phyloP scores from a whole-genome alignment of 495 filamentous ascomycete genomes.

The Corynascus novoguineensis region DNA sequence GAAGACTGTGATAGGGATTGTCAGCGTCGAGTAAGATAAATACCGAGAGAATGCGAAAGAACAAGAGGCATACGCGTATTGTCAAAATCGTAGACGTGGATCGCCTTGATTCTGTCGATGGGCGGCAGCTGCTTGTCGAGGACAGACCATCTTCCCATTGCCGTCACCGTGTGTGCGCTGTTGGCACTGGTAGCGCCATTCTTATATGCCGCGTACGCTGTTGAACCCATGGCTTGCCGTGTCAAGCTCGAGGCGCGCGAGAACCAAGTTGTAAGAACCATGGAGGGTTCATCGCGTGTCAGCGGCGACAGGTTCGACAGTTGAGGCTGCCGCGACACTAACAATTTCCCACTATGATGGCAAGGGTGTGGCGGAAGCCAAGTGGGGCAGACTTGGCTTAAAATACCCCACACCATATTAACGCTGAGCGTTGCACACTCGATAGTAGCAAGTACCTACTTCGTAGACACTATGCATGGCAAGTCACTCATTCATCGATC shows the following conservation, averaged over 20 bases:
- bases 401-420: too few species aligned
- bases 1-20: conserved; percentile 59
- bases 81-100: conserved; percentile 98
- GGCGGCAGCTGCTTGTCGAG: conserved; percentile 65
- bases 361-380: conserved; percentile 6
- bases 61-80: conserved; percentile 65
- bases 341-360: conserved; percentile 16
- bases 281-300: conserved; percentile 14
- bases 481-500: too few species aligned
- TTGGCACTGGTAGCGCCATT: conserved; percentile 24
- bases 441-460: too few species aligned
- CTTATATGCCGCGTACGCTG: conserved; percentile 23
- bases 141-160: conserved; percentile 76
- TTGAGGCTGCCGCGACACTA: conserved; percentile 1
- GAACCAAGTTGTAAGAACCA: conserved; percentile 19
- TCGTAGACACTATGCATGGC: too few species aligned
- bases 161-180: conserved; percentile 57
- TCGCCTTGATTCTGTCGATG: conserved; percentile 61
- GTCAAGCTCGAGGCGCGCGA: conserved; percentile 14
- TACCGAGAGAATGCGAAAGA: background rate
- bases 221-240: conserved; percentile 25
- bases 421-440: too few species aligned
- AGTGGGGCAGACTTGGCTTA: conserved; percentile 5
- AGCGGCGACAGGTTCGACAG: background rate
- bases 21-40: conserved; percentile 10